phyloP scores from a whole-genome alignment of 805 yeast species.

The Schwanniomyces yamadae region DNA sequence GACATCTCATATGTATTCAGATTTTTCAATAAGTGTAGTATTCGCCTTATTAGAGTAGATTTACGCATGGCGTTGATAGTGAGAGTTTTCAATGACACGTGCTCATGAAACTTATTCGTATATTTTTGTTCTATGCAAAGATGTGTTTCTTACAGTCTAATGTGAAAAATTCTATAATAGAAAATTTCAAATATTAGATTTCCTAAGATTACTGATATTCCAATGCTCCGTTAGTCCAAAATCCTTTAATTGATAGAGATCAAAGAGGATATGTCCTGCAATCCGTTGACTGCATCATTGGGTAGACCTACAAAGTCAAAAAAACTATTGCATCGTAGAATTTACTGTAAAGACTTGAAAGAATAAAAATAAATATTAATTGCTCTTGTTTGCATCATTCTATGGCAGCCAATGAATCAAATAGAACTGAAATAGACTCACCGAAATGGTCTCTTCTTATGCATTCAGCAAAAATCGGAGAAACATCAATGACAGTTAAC shows the following conservation, averaged over 20 bases:
- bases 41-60: too few relatives aligned
- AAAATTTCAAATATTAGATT: background rate
- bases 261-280: constrained; percentile 46
- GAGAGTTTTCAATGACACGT: too few relatives aligned
- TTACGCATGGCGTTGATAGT: too few relatives aligned
- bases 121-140: too few relatives aligned
- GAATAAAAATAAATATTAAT: constrained; percentile 1
- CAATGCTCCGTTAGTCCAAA: constrained; percentile 62
- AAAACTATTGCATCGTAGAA: constrained; percentile 1
- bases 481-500: constrained; percentile 84
- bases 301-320: constrained; percentile 12
- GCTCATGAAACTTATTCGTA: too few relatives aligned
- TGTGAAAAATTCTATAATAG: background rate
- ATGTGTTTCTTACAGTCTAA: background rate
- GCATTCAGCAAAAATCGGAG: constrained; percentile 96
- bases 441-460: constrained; percentile 98
- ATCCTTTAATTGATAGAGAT: constrained; percentile 17
- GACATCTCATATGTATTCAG: too few relatives aligned
- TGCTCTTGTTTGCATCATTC: constrained; percentile 29
- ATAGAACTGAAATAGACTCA: constrained; percentile 89
- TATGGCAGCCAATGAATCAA: constrained; percentile 75
- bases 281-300: constrained; percentile 56
- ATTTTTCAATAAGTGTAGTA: too few relatives aligned
- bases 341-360: background rate
- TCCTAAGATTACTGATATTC: constrained; percentile 26